Base-by-base conservation (phyloP, 192 early-diverging fungal genomes). In the Paraglomus occultum region DNA sequence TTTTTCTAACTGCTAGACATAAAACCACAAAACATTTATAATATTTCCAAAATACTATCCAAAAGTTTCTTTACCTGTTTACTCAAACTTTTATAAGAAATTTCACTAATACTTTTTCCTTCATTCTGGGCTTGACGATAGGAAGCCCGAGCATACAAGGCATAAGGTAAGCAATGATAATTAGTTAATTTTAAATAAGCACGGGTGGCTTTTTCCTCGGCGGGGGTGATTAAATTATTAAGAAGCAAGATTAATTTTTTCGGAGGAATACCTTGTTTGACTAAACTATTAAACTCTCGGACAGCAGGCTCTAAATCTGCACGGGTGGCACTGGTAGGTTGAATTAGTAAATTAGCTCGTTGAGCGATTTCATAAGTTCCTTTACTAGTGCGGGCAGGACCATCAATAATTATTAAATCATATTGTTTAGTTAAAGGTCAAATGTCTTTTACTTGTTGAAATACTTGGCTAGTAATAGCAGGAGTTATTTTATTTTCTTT, bases 311-410 rank as follows among this genome's bases (percentile, higher is more conserved):
- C 20, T 62, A 62, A 62, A 18, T 62, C 60, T 2, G 60, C 60
- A 46, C 9, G 20, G 20, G 11, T 45, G n/a, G 60, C 42, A 45
- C 60, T 45, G 4, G 60, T 62, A 2, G 60, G 43, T 18, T 62
- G 60, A 62, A 62, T 62, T 62, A 62, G 15, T 45, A 62, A 45
- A 62, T 62, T 62, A 62, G 60, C 44, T 45, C 47, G 60, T 3
- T 46, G 4, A n/a, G 60, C 60, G 4, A 62, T 62, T 45, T 62
- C 60, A 17, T 46, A 62, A n/a, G 60, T 62, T 62, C 60, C 60
- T 62, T 62, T 40, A n/a, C 43, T 62, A 62, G 60, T 62, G 4
- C 60, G 4, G 5, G 60, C 60, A 11, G 60, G 60, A 11, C 42
- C 60, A 62, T 62, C 60, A 9, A 62, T 62, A 45, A 62, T 45